Evolutionary conservation across 495 filamentous ascomycete genomes (phyloP), one percentile per base, ranked within the genome.

Genomic region (Chaetomium fimeti): DNA sequence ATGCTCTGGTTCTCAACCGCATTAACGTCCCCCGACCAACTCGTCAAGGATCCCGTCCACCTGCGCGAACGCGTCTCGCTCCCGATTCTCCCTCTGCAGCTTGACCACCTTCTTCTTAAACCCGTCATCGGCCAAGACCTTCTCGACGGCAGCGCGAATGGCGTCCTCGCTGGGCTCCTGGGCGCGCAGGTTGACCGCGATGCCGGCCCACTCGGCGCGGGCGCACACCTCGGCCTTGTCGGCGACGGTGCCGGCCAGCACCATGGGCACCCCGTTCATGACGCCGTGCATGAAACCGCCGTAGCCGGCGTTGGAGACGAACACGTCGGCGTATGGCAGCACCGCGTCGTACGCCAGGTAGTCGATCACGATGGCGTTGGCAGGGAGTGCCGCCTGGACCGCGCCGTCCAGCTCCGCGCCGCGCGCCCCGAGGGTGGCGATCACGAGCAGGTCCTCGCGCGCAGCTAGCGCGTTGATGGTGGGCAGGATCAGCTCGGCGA

Each of bases 261-360:
- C 70, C 73, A 79, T 75, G 18, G 77, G 76, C 22, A 75, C 72
- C 8, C 73, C 76, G 63, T 77, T 71, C 54, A 71, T 71, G 54
- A 80, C 60, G 22, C 72, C 74, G 36, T 77, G 77, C 66, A 72
- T 72, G 66, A 79, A 70, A 7, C 71, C 72, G 32, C 76, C 76
- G 58, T 77, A 80, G 0, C 77, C 77, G 11, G 68, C 77, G 49
- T 77, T 80, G 63, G 69, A 69, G 2, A 80, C 57, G 57, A 76
- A 78, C 4, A 76, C 73, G 51, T 78, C 72, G 2, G 72, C 57
- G 54, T 75, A 64, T 20, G 74, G 71, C 11, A 80, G 67, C 22
- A 72, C 60, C 5, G 65, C 67, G 60, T 79, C 75, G 60, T 77
- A 80, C 15, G 71, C 67, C 9, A 79, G 57, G 52, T 75, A 79